These are phyloP conservation scores for Gastrodia elata DNA, from an alignment of 106 monocot genomes.

Conservation along the genomic window DNA sequence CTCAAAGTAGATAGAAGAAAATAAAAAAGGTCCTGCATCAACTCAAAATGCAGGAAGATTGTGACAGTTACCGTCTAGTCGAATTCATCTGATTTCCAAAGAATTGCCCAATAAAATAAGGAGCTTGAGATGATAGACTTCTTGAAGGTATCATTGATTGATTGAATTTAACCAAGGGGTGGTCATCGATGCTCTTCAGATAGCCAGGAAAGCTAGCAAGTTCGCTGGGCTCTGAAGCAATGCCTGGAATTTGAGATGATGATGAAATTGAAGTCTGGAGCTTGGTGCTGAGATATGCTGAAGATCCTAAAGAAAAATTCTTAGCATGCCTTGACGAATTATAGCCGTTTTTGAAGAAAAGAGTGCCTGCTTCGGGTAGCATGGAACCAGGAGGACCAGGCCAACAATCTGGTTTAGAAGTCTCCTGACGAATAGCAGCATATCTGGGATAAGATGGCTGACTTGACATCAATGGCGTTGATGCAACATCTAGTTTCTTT, in stretches of 20 bases:
- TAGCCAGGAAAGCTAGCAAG: conserved; percentile 18
- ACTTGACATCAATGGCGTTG: neutral
- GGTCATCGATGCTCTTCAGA: conserved; percentile 18
- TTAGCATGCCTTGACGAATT: neutral
- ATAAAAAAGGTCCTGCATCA: neutral
- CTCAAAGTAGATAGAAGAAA: neutral
- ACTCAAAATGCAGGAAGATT: neutral
- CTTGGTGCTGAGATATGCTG: neutral
- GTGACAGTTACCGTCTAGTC: neutral
- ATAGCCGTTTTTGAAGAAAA: neutral
- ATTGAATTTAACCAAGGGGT: neutral
- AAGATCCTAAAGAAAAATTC: neutral
- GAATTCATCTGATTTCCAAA: conserved; percentile 12
- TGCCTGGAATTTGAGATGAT: conserved; percentile 5
- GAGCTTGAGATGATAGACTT: conserved; percentile 5
- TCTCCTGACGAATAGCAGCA: neutral
- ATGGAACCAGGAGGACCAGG: neutral
- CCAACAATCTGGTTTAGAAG: neutral
- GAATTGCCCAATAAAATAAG: neutral
- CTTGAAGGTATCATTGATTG: conserved; percentile 10
- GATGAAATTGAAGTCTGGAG: neutral
- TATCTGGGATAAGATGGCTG: neutral
- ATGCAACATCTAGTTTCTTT: neutral
- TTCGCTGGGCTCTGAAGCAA: conserved; percentile 1
- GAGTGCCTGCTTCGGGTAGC: neutral